These are phyloP conservation scores for Phytophthora ramorum DNA, from an alignment of 352 stramenopile species.

Conservation along the genomic window DNA sequence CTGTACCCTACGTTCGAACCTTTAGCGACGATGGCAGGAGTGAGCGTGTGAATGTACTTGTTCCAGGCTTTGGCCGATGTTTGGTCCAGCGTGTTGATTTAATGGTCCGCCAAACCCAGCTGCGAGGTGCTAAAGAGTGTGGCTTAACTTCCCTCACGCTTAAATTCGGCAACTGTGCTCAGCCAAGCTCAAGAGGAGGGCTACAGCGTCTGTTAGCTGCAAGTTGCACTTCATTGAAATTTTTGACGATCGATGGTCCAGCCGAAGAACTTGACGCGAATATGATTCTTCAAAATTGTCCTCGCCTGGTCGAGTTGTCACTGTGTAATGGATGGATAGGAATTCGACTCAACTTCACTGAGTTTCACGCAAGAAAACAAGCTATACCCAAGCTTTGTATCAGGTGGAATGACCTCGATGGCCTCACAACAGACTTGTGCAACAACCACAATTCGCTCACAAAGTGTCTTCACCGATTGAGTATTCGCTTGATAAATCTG, in stretches of 20 bases:
- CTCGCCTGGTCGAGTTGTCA: slow-evolving; percentile 10
- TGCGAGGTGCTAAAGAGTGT: neutral
- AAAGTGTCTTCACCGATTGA: slow-evolving; percentile 7
- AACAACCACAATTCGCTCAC: slow-evolving; percentile 9
- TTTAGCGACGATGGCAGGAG: slow-evolving; percentile 16
- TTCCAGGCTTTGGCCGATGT: slow-evolving; percentile 20
- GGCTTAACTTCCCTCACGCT: slow-evolving; percentile 17
- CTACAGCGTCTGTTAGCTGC: slow-evolving; percentile 4
- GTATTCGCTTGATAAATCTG: slow-evolving; percentile 11
- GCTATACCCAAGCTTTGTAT: slow-evolving; percentile 2
- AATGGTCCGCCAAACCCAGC: neutral
- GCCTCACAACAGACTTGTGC: slow-evolving; percentile 7
- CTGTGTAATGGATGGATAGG: slow-evolving; percentile 10
- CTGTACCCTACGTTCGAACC: slow-evolving; percentile 9
- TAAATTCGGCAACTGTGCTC: slow-evolving; percentile 2
- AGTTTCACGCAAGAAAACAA: slow-evolving; percentile 8
- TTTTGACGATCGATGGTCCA: slow-evolving; percentile 7
- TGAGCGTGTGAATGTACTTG: slow-evolving; percentile 19
- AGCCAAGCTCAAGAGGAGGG: slow-evolving; percentile 1
- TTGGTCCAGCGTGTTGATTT: slow-evolving; percentile 11
- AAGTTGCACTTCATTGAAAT: slow-evolving; percentile 10
- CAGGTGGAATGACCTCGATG: slow-evolving; percentile 11
- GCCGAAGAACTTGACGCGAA: slow-evolving; percentile 10
- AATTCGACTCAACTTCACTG: slow-evolving; percentile 16
- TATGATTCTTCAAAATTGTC: slow-evolving; percentile 12